These are phyloP conservation scores for Aureobasidium sp. DNA, from an alignment of 2,329 filamentous ascomycete species.

Conservation along the genomic window DNA sequence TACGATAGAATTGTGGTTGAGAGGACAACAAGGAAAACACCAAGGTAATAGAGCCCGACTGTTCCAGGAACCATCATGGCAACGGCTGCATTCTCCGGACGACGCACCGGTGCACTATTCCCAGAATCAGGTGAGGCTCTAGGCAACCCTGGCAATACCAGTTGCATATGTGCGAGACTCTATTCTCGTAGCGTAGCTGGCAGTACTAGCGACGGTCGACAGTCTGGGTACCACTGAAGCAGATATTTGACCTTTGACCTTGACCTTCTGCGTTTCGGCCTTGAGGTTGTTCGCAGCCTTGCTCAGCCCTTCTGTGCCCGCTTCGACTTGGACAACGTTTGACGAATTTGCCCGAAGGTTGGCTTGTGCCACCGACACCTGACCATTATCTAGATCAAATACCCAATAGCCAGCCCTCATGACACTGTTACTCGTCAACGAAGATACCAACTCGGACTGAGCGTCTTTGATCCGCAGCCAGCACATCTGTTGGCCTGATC, in stretches of 20 bases:
- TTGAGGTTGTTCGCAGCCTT: neutral
- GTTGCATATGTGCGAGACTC: neutral
- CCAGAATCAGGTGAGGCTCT: neutral
- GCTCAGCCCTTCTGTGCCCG: neutral
- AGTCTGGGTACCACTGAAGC: neutral
- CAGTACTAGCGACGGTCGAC: neutral
- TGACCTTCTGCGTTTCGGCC: neutral
- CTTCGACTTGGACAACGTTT: neutral
- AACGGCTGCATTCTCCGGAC: neutral
- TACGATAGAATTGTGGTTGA: neutral
- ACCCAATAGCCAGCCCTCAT: constrained; percentile 31
- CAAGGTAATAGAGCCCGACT: neutral
- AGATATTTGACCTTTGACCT: neutral
- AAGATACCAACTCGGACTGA: too few relatives aligned
- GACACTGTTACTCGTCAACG: constrained; percentile 22
- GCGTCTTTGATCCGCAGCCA: constrained; percentile 19
- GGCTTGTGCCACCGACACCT: constrained; percentile 28
- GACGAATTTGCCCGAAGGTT: neutral
- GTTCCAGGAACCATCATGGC: neutral
- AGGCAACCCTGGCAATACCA: too few relatives aligned
- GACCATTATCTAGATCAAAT: constrained; percentile 31
- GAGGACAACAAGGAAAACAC: neutral
- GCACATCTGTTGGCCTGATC: neutral
- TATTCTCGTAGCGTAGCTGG: neutral
- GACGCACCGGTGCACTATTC: neutral